A percentile compares a stretch with the other conserved stretches of the same genome.
Conservation (phyloP, 129 eudicot species). For the Calendula officinalis region DNA sequence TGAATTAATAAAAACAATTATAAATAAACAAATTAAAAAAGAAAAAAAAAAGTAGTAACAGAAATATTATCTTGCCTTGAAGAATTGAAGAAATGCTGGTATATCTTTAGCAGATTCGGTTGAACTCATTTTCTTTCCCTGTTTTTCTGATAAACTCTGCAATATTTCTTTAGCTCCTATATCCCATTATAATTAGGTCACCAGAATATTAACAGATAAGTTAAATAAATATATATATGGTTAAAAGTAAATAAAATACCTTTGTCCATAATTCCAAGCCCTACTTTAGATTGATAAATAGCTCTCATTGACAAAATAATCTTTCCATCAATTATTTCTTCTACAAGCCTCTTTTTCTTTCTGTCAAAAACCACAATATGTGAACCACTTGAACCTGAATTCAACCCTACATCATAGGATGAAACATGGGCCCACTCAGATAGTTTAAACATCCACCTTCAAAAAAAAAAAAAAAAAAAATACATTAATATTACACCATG, state of each 20-base stretch:
- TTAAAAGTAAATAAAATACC: slow-evolving; percentile 40
- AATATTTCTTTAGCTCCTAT: slow-evolving; percentile 85
- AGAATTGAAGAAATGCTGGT: slow-evolving; percentile 56
- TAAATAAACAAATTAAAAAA: not conserved
- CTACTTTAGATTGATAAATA: slow-evolving; percentile 79
- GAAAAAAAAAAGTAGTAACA: not conserved
- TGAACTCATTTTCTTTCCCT: slow-evolving; percentile 88
- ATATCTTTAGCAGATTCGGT: slow-evolving; percentile 79
- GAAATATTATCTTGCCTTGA: slow-evolving; percentile 53
- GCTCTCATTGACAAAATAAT: slow-evolving; percentile 94
- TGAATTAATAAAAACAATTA: slow-evolving; percentile 12
- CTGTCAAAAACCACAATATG: slow-evolving; percentile 91
- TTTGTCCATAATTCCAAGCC: slow-evolving; percentile 77
- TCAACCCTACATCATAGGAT: slow-evolving; percentile 75
- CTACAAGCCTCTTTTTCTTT: slow-evolving; percentile 69
- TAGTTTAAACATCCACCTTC: slow-evolving; percentile 91
- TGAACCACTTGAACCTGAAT: slow-evolving; percentile 85
- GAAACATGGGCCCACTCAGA: slow-evolving; percentile 96
- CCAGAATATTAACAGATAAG: slow-evolving; percentile 8
- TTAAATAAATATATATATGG: slow-evolving; percentile 6
- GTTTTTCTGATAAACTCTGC: slow-evolving; percentile 83
- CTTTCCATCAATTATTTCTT: slow-evolving; percentile 82
- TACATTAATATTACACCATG: slow-evolving; percentile 17
- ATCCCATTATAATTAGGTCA: slow-evolving; percentile 22
- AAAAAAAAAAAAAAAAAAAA: slow-evolving; percentile 19